A percentile compares a stretch with the other conserved stretches of the same genome.
These are phyloP conservation scores for Colletotrichum scovillei DNA, from an alignment of 2,329 filamentous ascomycete species.

Conservation along the genomic window DNA sequence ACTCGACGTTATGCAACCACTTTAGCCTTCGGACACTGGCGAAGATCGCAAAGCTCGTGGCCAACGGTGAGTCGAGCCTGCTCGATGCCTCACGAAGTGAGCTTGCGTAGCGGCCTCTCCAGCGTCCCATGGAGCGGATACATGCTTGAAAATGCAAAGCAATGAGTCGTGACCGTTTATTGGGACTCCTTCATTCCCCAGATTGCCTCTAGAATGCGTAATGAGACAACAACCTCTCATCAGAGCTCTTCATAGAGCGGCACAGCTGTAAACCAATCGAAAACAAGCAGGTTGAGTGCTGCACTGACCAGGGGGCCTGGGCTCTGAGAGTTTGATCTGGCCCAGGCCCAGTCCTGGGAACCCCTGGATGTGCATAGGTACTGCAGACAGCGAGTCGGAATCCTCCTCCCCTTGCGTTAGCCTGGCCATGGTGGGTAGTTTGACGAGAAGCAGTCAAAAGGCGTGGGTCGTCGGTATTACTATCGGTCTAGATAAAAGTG, in stretches of 20 bases:
- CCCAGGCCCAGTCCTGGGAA: not conserved
- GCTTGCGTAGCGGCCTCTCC: not conserved
- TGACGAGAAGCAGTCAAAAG: not conserved
- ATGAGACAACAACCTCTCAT: not conserved
- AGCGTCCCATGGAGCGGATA: not conserved
- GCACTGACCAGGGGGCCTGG: not conserved
- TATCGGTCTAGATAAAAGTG: not conserved
- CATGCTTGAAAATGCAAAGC: not conserved
- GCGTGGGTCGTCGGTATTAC: not conserved
- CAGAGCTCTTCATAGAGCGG: not conserved
- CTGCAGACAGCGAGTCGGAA: not conserved
- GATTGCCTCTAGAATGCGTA: constrained; percentile 19
- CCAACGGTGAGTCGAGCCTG: not conserved
- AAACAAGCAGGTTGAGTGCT: not conserved
- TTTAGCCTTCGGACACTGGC: not conserved
- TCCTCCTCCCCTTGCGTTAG: not conserved
- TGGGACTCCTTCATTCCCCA: constrained; percentile 10
- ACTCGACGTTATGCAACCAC: not conserved
- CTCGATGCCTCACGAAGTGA: not conserved
- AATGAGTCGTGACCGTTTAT: not conserved
- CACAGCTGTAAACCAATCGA: not conserved
- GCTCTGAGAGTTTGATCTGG: not conserved
- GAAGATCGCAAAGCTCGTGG: not conserved
- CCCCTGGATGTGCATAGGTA: not conserved
- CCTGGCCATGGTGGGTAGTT: not conserved